A percentile compares a stretch with the other conserved stretches of the same genome.
These are phyloP conservation scores for Rubroboletus satanas DNA, from an alignment of 768 basidiomycete species.

Conservation along the genomic window DNA sequence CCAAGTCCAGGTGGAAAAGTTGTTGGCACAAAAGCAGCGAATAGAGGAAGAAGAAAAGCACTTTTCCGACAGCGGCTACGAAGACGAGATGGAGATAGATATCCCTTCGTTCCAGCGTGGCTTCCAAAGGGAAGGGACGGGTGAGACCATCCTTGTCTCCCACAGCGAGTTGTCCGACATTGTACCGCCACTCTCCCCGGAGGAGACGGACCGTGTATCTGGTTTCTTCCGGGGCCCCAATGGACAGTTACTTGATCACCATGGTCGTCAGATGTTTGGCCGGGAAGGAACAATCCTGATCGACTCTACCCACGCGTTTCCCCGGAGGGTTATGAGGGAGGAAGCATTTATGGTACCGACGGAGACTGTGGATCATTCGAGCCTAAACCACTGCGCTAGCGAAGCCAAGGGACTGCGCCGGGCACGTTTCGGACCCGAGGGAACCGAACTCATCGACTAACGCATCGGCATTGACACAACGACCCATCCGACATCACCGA, in stretches of 20 bases:
- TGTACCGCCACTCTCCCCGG: not conserved
- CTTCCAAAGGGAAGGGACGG: slow-evolving; percentile 6
- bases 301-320: not conserved
- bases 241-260: slow-evolving; percentile 18
- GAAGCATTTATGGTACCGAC: not conserved
- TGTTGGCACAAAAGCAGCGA: slow-evolving; percentile 9
- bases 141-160: slow-evolving; percentile 11
- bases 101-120: not conserved
- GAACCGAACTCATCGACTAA: slow-evolving; percentile 23
- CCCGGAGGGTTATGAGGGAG: slow-evolving; percentile 4
- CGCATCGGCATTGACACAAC: not conserved
- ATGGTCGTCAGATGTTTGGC: slow-evolving; percentile 20
- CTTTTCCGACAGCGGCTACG: slow-evolving; percentile 12
- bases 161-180: not conserved
- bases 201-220: not conserved
- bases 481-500: not conserved
- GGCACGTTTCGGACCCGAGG: slow-evolving; percentile 19
- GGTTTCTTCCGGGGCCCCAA: slow-evolving; percentile 15
- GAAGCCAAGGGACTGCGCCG: not conserved
- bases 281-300: slow-evolving; percentile 22
- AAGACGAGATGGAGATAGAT: slow-evolving; percentile 19
- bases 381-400: not conserved
- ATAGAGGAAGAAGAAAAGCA: slow-evolving; percentile 1
- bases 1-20: slow-evolving; percentile 8
- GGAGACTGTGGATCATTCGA: not conserved